Conservation (phyloP, 108 stramenopile species). For the Seminavis robusta region DNA sequence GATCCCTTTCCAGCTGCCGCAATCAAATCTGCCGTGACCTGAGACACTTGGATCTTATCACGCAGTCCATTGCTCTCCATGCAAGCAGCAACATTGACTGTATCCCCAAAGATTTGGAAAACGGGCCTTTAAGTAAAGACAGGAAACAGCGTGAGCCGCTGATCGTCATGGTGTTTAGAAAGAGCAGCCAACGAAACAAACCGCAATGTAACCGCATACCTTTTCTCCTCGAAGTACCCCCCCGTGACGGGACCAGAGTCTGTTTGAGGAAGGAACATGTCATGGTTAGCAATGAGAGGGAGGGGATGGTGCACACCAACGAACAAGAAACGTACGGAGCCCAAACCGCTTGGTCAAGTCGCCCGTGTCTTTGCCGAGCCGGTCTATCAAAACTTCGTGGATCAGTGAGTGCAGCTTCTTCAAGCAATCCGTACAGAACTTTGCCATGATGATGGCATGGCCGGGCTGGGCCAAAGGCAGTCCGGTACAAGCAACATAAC, state of each 20-base stretch:
- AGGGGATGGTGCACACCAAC: too few relatives aligned
- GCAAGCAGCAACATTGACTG: slow-evolving; percentile 11
- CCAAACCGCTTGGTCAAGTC: slow-evolving; percentile 51
- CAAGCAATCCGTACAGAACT: slow-evolving; percentile 10
- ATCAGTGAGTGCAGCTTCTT: too few relatives aligned
- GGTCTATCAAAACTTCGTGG: too few relatives aligned
- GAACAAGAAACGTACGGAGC: slow-evolving; percentile 49
- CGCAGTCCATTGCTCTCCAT: slow-evolving; percentile 29
- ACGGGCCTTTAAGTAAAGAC: slow-evolving; percentile 7
- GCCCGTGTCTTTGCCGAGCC: slow-evolving; percentile 39
- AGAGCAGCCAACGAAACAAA: not conserved
- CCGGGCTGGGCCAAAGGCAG: too few relatives aligned
- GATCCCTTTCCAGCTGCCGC: slow-evolving; percentile 7
- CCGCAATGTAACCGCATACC: not conserved
- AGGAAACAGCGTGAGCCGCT: not conserved
- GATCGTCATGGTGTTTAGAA: not conserved
- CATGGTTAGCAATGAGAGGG: too few relatives aligned
- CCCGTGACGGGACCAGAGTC: slow-evolving; percentile 23
- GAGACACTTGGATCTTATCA: slow-evolving; percentile 26
- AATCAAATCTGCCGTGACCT: slow-evolving; percentile 19
- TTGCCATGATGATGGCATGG: slow-evolving; percentile 17
- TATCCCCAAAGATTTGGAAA: too few relatives aligned
- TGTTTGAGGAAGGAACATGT: too few relatives aligned
- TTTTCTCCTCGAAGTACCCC: slow-evolving; percentile 12
- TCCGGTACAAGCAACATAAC: too few relatives aligned